Base-by-base conservation (phyloP, 176 grass and related monocot species). In the Puya raimondii region DNA sequence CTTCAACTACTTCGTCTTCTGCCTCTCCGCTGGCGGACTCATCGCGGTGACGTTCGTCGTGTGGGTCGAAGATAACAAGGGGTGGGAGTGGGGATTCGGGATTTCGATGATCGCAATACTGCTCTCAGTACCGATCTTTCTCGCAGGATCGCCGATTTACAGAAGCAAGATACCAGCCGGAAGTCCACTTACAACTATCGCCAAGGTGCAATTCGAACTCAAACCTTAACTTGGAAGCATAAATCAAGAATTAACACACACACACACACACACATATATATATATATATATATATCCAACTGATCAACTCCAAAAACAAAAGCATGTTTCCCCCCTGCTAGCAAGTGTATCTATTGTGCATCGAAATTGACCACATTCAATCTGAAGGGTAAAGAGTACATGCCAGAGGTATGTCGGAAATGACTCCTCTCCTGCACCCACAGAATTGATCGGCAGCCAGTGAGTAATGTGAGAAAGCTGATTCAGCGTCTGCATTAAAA, bases 1-100 rank as follows among this genome's bases (percentile, higher is more conserved):
- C 79, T 92, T 92, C 79, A 92, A 88, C 72, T 85, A 84, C 80
- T 92, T 23, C 66, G 48, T 75, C 11, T 92, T 88, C 65, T 71
- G 66, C 12, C 75, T 92, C 51, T 88, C 82, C 4, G 49, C 78
- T 0, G 88, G 81, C 0, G 68, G 79, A 0, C 53, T 85, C 63
- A 23, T 83, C 26, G 85, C 74, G 23, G 76, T 91, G 47, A 68
- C 86, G 21, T 48, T 83, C 10, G 10, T 92, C 3, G 89, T 88
- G 10, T 92, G 85, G 85, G 76, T 88, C 48, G 72, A 92, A 79
- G 66, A 88, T 17, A 83, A 79, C 76, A 33, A 75, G 69, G 85
- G 85, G 0, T 92, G 89, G 85, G 69, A 65, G 66, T 64, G 76
- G 42, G 53, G 66, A 22, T 80, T 85, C 69, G 50, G 16, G 9